These are phyloP conservation scores for Trichosporon faecale DNA, from an alignment of 1,284 basidiomycete species.

Conservation along the genomic window DNA sequence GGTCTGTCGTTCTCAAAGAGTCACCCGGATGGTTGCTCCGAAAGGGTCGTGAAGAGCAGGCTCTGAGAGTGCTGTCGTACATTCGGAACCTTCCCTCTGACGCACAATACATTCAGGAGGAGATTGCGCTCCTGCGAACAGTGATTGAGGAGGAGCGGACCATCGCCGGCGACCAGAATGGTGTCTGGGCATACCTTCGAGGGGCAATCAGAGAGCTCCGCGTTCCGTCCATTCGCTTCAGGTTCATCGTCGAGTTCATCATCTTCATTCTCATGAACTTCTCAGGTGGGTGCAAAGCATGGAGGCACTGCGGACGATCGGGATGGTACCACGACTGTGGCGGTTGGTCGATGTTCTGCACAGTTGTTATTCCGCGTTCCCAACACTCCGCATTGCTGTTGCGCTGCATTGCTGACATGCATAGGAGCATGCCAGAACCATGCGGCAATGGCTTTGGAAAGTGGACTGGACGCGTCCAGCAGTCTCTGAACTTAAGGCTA, in stretches of 20 bases:
- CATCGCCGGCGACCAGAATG: conserved; percentile 17
- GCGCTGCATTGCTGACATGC: no score
- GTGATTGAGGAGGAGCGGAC: conserved; percentile 38
- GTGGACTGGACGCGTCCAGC: no score
- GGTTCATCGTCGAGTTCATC: conserved; percentile 13
- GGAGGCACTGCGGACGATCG: no score
- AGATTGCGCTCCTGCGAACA: conserved; percentile 35
- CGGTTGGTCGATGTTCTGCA: background rate
- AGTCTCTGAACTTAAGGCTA: no score
- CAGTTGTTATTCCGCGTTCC: background rate
- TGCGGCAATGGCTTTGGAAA: no score
- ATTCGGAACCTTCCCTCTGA: conserved; percentile 53
- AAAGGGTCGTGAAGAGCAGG: conserved; percentile 51
- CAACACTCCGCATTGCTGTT: no score
- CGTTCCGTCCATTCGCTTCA: conserved; percentile 8
- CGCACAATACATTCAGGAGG: conserved; percentile 49
- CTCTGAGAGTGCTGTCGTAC: conserved; percentile 52
- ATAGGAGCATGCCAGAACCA: no score
- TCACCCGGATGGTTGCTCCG: conserved; percentile 58
- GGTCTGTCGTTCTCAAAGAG: conserved; percentile 55
- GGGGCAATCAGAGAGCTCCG: background rate
- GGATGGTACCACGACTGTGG: no score
- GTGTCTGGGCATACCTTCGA: conserved; percentile 14
- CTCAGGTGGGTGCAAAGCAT: background rate
- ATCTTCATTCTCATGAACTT: conserved; percentile 22